Base-by-base conservation (phyloP, 2,329 filamentous ascomycete species). In the Harringtonia lauricola region DNA sequence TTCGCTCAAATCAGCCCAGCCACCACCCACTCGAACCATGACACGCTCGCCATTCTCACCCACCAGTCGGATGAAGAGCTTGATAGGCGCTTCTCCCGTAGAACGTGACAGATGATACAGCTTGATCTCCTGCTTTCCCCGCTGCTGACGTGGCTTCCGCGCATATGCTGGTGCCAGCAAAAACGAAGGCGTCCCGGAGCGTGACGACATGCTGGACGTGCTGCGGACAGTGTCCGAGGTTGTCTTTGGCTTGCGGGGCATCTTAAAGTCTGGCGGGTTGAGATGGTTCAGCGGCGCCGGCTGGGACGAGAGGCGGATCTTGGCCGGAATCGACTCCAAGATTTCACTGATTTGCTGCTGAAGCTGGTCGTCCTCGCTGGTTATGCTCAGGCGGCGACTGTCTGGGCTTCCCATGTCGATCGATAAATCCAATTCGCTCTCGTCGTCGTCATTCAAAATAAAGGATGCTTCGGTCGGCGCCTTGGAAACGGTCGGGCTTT, bases 1-100 rank as follows among this genome's bases (percentile, higher is more conserved):
- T 61, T 96, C 92, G 31, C 85, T 90, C 18, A 98, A 69, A 61
- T 98, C 92, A 14, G 89, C 88, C 92, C 92, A 98, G n/a, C 92
- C 92, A 47, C 92, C 92, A 13, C 92, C 92, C 13, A 98, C 90
- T 30, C 92, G 84, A 8, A 98, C 92, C 92, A 98, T 96, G 48
- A 96, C 88, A 41, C 92, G 80, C 61, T 96, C 88, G 15, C 86
- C 86, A 45, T 79, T 74, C 59, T 95, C 88, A 40, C 92, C 92
- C 3, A 98, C 89, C 2, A 88, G 81, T 15, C 92, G 83, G 42
- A 98, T 89, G 56, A 94, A 94, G 6, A 98, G 76, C 63, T 95
- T 96, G 57, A 95, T 89, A 0, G 92, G 92, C 13, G 86, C 78
- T 51, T 92, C 82, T 45, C 86, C 86, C 30, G 83, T 87, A 17